A percentile compares a stretch with the other conserved stretches of the same genome.
Conservation (phyloP, 768 basidiomycete genomes). For the Lactarius quietus region DNA sequence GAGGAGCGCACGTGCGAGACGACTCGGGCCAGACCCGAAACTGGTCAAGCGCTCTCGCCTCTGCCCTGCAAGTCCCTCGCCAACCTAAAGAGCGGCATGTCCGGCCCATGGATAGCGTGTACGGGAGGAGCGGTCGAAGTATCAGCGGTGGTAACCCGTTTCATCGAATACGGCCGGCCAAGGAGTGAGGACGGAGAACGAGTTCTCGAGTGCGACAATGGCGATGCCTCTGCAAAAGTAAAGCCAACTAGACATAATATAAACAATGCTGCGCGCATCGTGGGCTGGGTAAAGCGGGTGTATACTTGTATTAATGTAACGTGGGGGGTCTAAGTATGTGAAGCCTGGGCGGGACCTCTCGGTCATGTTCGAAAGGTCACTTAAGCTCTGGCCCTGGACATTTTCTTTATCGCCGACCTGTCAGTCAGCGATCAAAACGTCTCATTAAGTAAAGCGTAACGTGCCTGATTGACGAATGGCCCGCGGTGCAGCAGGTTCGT, state of each 20-base stretch:
- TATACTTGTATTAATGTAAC: not conserved
- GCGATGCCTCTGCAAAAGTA: not conserved
- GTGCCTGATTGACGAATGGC: not conserved
- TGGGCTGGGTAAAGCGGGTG: not conserved
- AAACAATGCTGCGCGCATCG: not conserved
- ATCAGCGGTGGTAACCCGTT: not conserved
- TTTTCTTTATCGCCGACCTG: not conserved
- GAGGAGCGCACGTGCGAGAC: not conserved
- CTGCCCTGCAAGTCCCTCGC: not conserved
- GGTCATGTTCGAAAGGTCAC: not conserved
- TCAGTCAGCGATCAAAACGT: not conserved
- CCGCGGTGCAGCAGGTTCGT: not conserved
- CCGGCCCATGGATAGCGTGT: not conserved
- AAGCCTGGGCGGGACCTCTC: not conserved
- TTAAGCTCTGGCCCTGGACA: constrained; percentile 6
- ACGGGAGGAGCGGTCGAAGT: not conserved
- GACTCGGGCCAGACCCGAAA: not conserved
- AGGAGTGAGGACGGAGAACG: not conserved
- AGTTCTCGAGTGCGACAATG: no score
- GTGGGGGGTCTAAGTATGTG: not conserved
- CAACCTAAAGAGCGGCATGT: not conserved
- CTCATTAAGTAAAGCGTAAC: not conserved
- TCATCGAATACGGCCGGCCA: not conserved
- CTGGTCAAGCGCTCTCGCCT: not conserved
- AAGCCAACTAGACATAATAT: not conserved